Percentiles rank a stretch among this genome's conserved stretches.
Evolutionary conservation across 1,139 yeast species (phyloP).

Genomic region (Blastobotrys niveus): DNA sequence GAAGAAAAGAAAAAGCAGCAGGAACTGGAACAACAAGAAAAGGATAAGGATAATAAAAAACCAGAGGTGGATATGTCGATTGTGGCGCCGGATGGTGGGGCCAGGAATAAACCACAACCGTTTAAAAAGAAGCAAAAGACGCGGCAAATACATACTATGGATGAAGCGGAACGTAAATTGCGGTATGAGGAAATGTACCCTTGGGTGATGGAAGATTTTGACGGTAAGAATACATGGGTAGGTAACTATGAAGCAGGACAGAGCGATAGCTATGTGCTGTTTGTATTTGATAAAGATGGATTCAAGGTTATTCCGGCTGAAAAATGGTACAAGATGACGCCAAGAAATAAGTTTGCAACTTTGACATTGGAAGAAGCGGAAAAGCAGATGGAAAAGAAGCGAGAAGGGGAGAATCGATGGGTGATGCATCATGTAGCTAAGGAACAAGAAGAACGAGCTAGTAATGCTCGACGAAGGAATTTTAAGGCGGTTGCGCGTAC

Average conservation of each 20-base stretch:
- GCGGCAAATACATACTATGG: slow-evolving; percentile 71
- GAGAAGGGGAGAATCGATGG: slow-evolving; percentile 81
- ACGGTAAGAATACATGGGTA: slow-evolving; percentile 89
- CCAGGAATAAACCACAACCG: slow-evolving; percentile 52
- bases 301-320: slow-evolving; percentile 94
- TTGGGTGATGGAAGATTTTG: slow-evolving; percentile 97
- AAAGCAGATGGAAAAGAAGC: slow-evolving; percentile 75
- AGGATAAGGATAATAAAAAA: slow-evolving; percentile 15
- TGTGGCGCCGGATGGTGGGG: slow-evolving; percentile 94
- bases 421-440: slow-evolving; percentile 85
- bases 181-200: slow-evolving; percentile 96
- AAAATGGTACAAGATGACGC: slow-evolving; percentile 87
- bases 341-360: slow-evolving; percentile 88
- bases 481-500: slow-evolving; percentile 58
- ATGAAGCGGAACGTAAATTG: slow-evolving; percentile 73
- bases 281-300: slow-evolving; percentile 81
- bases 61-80: slow-evolving; percentile 46
- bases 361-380: slow-evolving; percentile 95
- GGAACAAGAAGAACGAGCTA: slow-evolving; percentile 36
- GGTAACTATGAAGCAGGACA: slow-evolving; percentile 95
- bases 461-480: slow-evolving; percentile 19
- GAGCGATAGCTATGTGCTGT: slow-evolving; percentile 76
- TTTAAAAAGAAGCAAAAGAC: slow-evolving; percentile 82
- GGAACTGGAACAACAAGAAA: neutral
- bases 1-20: neutral